A percentile compares a stretch with the other conserved stretches of the same genome.
phyloP scores from a whole-genome alignment of 2,329 filamentous ascomycete species.

The Madurella mycetomatis region DNA sequence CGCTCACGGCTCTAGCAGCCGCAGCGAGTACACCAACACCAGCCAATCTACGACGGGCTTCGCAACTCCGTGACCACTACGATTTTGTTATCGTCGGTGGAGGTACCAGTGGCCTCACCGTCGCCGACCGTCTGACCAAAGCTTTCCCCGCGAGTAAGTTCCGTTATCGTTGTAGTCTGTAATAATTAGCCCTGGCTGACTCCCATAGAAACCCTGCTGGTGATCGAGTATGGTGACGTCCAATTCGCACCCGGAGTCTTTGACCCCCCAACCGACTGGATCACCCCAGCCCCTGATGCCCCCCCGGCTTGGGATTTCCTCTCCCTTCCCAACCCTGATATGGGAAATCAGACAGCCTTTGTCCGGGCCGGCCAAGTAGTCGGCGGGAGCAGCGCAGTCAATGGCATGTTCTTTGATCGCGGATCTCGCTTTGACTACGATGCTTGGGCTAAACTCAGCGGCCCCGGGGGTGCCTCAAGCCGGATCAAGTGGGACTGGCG shows the following conservation, averaged over 20 bases:
- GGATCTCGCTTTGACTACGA: constrained; percentile 34
- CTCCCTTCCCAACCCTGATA: constrained; percentile 14
- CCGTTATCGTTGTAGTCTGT: constrained; percentile 7
- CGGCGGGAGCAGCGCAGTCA: constrained; percentile 35
- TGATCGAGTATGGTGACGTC: constrained; percentile 26
- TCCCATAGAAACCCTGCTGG: constrained; percentile 17
- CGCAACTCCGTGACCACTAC: constrained; percentile 28
- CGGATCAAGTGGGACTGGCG: constrained; percentile 34
- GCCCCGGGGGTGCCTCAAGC: neutral
- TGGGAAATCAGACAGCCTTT: constrained; percentile 27
- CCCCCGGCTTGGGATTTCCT: constrained; percentile 7
- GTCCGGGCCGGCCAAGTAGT: constrained; percentile 33
- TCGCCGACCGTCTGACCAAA: constrained; percentile 32
- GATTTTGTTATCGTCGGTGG: constrained; percentile 33
- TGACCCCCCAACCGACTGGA: constrained; percentile 27
- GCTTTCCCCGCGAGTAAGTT: constrained; percentile 31
- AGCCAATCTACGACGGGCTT: constrained; percentile 21
- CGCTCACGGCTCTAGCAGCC: constrained; percentile 2
- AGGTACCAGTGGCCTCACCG: constrained; percentile 32
- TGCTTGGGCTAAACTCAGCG: constrained; percentile 30
- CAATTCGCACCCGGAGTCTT: constrained; percentile 19
- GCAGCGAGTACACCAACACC: neutral
- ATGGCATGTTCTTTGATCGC: constrained; percentile 38
- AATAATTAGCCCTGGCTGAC: constrained; percentile 7
- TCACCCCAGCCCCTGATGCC: neutral